Evolutionary conservation across 2,329 filamentous ascomycete genomes (phyloP), one percentile per base, ranked within the genome.

Genomic region (Hypoxylon sp.): DNA sequence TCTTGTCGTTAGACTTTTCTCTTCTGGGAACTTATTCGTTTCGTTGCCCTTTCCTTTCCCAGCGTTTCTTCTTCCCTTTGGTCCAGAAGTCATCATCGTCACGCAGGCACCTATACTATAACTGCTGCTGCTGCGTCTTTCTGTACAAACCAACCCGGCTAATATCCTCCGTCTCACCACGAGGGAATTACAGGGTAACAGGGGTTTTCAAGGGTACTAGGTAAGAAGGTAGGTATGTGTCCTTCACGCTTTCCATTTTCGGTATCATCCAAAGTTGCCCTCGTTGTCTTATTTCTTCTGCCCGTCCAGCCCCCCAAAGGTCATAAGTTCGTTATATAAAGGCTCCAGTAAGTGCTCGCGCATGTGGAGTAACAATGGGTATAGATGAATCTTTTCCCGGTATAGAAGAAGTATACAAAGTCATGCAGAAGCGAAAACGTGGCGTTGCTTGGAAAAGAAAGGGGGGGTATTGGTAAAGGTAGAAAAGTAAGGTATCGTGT

Each of bases 361-460:
- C 66, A 63, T 49, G 20, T 52, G 33, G 49, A 64, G 53, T 40
- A 44, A 61, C 44, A 60, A 58, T 36, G 59, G 66, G 59, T 65
- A 57, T 66, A 59, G 55, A 57, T 59, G 53, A 61, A 32, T 59
- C 54, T 61, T 67, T 64, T 51, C 46, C 49, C 22, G 42, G 64
- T 62, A 62, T 62, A 64, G 54, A 61, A 59, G 69, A 71, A 73
- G 66, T 71, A 48, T 72, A 74, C 72, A 74, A 70, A 58, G 61
- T 63, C 33, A 49, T 65, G 59, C 55, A 46, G 64, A 61, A 62
- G 62, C 38, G 59, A 65, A 38, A 33, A 59, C 45, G 38, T 46
- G 48, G 20, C 38, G 28, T 55, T 55, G 52, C 40, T 55, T 46
- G 28, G 18, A 33, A 51, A 33, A 20, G 24, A 33, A 28, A n/a